Evolutionary conservation across 2,329 filamentous ascomycete species (phyloP).

Genomic region (Nakataea oryzae): DNA sequence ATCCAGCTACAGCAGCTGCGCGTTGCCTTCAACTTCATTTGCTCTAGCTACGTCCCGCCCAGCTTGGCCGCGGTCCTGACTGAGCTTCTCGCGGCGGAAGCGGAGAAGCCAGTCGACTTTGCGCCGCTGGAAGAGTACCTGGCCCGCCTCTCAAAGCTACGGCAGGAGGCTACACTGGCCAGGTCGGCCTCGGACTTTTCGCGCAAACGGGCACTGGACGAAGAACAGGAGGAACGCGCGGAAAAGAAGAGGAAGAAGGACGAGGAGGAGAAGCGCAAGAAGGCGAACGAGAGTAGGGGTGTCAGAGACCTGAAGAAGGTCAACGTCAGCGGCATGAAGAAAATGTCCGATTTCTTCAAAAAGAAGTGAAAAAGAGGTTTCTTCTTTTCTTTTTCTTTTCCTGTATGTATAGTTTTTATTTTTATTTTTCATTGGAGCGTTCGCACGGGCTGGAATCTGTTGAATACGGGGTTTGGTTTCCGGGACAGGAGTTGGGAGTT

Average conservation of each 20-base stretch:
- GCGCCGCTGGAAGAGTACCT: conserved; percentile 61
- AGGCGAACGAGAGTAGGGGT: conserved; percentile 62
- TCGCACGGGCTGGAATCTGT: neutral
- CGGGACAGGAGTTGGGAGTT: neutral
- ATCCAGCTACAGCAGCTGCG: conserved; percentile 51
- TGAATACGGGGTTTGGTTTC: neutral
- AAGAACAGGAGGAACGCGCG: conserved; percentile 55
- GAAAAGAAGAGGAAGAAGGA: conserved; percentile 82
- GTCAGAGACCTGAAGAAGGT: conserved; percentile 81
- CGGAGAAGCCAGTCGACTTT: conserved; percentile 46
- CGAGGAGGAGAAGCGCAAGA: conserved; percentile 80
- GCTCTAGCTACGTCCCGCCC: conserved; percentile 46
- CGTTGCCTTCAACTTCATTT: conserved; percentile 55
- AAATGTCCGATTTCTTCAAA: conserved; percentile 88
- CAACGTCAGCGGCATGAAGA: conserved; percentile 89
- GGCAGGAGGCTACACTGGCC: conserved; percentile 59
- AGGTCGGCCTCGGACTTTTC: conserved; percentile 61
- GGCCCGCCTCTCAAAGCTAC: conserved; percentile 51
- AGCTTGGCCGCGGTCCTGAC: conserved; percentile 31
- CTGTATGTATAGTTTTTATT: neutral
- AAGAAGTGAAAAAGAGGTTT: conserved; percentile 39
- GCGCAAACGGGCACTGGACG: conserved; percentile 55
- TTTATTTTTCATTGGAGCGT: neutral
- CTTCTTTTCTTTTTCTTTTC: neutral
- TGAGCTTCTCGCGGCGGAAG: conserved; percentile 19